Percentiles rank a stretch among this genome's conserved stretches.
Conservation (phyloP, 352 stramenopile species). For the Phytophthora hibernalis region DNA sequence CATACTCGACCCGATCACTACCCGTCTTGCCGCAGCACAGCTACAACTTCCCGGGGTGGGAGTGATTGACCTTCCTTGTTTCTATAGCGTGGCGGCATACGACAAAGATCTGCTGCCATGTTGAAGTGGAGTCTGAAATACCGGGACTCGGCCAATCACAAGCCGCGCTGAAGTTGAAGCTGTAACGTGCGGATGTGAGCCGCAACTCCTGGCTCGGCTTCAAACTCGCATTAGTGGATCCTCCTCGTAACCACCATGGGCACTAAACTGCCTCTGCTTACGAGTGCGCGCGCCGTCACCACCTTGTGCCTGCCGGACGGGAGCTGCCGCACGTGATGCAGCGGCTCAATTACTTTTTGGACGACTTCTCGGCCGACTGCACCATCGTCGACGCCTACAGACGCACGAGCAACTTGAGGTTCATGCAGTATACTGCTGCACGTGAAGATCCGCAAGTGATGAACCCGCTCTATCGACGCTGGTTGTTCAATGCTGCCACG, state of each 20-base stretch:
- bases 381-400: slow-evolving; percentile 26
- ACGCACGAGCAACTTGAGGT: neutral
- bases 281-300: slow-evolving; percentile 11
- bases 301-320: slow-evolving; percentile 15
- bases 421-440: slow-evolving; percentile 29
- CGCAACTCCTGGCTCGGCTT: neutral
- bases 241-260: slow-evolving; percentile 4
- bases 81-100: slow-evolving; percentile 6
- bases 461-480: slow-evolving; percentile 27
- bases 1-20: neutral
- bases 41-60: slow-evolving; percentile 11
- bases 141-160: slow-evolving; percentile 4
- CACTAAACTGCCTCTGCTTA: slow-evolving; percentile 8
- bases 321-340: slow-evolving; percentile 27
- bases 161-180: slow-evolving; percentile 14
- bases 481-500: slow-evolving; percentile 27
- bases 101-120: slow-evolving; percentile 9
- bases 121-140: slow-evolving; percentile 13
- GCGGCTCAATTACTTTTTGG: slow-evolving; percentile 20
- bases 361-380: slow-evolving; percentile 24
- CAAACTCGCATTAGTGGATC: slow-evolving; percentile 10
- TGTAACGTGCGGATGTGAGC: neutral
- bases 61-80: slow-evolving; percentile 9
- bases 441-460: slow-evolving; percentile 23
- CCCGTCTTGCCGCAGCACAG: neutral